Evolutionary conservation across 768 basidiomycete species (phyloP), one percentile per base, ranked within the genome.

Genomic region (Piloderma croceum): DNA sequence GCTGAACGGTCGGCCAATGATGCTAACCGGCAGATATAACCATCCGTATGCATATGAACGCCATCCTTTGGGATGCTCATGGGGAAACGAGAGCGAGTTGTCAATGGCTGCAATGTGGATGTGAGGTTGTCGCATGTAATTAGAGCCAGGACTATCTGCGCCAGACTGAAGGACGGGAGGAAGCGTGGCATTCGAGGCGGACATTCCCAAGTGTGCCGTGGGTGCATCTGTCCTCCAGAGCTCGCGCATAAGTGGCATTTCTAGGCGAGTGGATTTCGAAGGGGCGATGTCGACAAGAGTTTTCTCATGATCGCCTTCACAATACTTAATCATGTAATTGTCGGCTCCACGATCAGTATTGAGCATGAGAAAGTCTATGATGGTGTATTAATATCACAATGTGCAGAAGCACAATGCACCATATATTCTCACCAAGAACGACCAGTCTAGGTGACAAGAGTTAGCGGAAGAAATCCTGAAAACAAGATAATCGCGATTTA

Each of bases 61-160:
- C 77, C 76, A 79, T 22, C 79, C 90, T 44, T 79, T 75, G 0
- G 91, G 91, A 51, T 93, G 90, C 52, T 90, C 83, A 48, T 92
- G 88, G 19, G 91, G 91, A 53, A 91, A 94, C 3, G 88, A 87
- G 25, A 94, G 74, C 0, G 88, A 91, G 59, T 93, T 93, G 55
- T 93, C 91, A 46, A 94, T 94, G 7, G 90, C 90, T 33, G 90
- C 90, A 42, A 92, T 86, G 54, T 91, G 90, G 31, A 92, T 79
- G 55, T 92, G 90, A 2, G 89, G 86, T 45, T 71, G 72, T 37
- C 76, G 73, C 31, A 68, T 76, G 53, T 79, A 84, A 35, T 53
- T 51, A 12, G 47, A 43, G 18, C 23, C 33, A 12, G 40, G 34
- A 31, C 27, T 37, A 24, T 12, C 60, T 12, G 63, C 56, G 6